phyloP scores from a whole-genome alignment of 23 red algal species.

The Agarophyton chilense region DNA sequence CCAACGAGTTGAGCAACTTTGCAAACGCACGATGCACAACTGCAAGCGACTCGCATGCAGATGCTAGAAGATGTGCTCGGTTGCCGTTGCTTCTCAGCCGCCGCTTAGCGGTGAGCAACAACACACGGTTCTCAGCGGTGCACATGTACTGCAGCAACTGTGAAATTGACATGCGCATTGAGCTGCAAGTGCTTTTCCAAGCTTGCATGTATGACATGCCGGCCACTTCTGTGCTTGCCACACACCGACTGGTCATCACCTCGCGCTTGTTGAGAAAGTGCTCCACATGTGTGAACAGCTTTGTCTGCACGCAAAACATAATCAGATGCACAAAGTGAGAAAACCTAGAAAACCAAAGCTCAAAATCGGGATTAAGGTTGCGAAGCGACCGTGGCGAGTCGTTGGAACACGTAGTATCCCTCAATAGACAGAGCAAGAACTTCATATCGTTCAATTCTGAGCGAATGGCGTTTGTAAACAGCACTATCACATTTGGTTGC shows the following conservation, averaged over 20 bases:
- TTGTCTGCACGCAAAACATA: neutral
- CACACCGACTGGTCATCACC: slow-evolving; percentile 30
- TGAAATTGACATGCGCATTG: neutral
- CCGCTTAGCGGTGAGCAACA: slow-evolving; percentile 11
- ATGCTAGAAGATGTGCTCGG: neutral
- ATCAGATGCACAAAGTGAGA: slow-evolving; percentile 36
- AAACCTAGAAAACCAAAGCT: slow-evolving; percentile 41
- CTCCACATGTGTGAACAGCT: neutral
- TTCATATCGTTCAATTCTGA: slow-evolving; percentile 37
- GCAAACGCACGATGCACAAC: neutral
- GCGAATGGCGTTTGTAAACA: slow-evolving; percentile 34
- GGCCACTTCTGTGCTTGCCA: slow-evolving; percentile 2
- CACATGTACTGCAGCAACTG: neutral
- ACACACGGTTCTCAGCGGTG: slow-evolving; percentile 40
- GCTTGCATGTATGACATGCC: slow-evolving; percentile 38
- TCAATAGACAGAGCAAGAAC: slow-evolving; percentile 4
- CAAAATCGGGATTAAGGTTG: slow-evolving; percentile 37
- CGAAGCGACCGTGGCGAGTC: neutral
- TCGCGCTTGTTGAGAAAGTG: slow-evolving; percentile 13
- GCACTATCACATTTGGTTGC: neutral
- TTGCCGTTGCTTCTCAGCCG: neutral
- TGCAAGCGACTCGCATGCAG: neutral
- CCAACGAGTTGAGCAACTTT: neutral
- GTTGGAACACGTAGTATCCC: neutral
- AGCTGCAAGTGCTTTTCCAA: neutral